Conservation (phyloP, 1,139 yeast species). For the Candida albicans region DNA sequence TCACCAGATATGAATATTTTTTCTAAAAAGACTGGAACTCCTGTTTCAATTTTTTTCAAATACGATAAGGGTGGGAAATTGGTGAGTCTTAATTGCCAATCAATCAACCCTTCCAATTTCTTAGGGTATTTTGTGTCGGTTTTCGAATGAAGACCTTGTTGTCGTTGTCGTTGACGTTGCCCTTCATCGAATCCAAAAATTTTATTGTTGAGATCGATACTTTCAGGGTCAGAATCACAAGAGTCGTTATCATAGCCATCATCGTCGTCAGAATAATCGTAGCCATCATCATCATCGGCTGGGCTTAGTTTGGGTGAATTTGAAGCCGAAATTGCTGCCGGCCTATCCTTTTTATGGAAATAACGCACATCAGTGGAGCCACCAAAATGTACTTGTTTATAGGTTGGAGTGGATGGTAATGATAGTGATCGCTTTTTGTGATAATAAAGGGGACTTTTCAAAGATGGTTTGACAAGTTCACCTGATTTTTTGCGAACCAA, state of each 20-base stretch:
- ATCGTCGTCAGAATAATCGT: conserved; percentile 12
- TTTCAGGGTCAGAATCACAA: conserved; percentile 7
- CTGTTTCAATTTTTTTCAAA: conserved; percentile 36
- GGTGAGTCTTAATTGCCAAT: conserved; percentile 53
- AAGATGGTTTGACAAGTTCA: conserved; percentile 73
- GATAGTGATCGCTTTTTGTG: conserved; percentile 52
- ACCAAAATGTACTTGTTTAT: conserved; percentile 80
- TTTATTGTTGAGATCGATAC: conserved; percentile 10
- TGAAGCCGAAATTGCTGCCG: conserved; percentile 69
- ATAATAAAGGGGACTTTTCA: conserved; percentile 40
- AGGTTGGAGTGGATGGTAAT: conserved; percentile 72
- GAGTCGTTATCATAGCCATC: conserved; percentile 10
- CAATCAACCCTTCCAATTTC: conserved; percentile 14
- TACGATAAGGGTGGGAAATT: conserved; percentile 47
- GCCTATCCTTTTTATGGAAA: conserved; percentile 69
- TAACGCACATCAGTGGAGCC: conserved; percentile 64
- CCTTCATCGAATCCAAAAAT: not conserved
- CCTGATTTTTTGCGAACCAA: conserved; percentile 75
- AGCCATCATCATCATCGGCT: conserved; percentile 20
- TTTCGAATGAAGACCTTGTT: conserved; percentile 14
- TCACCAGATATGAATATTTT: conserved; percentile 60
- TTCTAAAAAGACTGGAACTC: conserved; percentile 60
- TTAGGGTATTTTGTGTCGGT: conserved; percentile 27
- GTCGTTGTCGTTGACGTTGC: not conserved
- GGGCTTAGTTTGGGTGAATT: conserved; percentile 52